phyloP scores from a whole-genome alignment of 2,329 filamentous ascomycete species.

The Aspergillus piperis region DNA sequence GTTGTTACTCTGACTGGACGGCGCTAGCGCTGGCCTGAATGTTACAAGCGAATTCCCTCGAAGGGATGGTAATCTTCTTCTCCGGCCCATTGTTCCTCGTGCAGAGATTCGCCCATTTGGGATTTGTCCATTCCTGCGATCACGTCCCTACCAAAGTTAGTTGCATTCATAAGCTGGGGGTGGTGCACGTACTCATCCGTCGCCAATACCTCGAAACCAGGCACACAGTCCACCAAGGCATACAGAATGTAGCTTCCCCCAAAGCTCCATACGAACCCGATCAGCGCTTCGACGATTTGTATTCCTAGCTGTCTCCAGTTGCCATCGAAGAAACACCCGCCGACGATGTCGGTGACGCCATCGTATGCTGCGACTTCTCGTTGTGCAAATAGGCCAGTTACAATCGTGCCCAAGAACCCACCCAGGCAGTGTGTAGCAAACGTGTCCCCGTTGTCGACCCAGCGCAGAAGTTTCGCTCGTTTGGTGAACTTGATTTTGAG shows the following conservation, averaged over 20 bases:
- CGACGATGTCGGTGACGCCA: constrained; percentile 50
- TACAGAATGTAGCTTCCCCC: constrained; percentile 51
- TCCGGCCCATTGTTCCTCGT: constrained; percentile 38
- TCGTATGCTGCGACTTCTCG: constrained; percentile 55
- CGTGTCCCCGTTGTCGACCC: constrained; percentile 59
- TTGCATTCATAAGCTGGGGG: not conserved
- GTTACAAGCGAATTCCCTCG: constrained; percentile 4
- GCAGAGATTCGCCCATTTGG: constrained; percentile 53
- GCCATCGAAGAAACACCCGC: constrained; percentile 57
- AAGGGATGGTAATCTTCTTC: constrained; percentile 33
- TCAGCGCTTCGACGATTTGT: constrained; percentile 53
- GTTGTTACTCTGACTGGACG: not conserved
- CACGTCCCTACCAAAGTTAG: constrained; percentile 36
- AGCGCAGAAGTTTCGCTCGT: constrained; percentile 48
- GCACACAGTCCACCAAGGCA: constrained; percentile 55
- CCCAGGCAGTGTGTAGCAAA: constrained; percentile 59
- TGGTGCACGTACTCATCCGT: constrained; percentile 51
- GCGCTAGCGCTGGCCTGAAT: not conserved
- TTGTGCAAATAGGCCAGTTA: constrained; percentile 54
- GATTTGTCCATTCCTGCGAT: constrained; percentile 53
- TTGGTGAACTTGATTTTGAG: constrained; percentile 56
- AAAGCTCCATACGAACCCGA: constrained; percentile 56
- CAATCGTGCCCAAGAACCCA: constrained; percentile 53
- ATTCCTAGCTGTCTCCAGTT: constrained; percentile 53
- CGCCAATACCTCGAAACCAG: constrained; percentile 55